A percentile compares a stretch with the other conserved stretches of the same genome.
Conservation (phyloP, 2,329 filamentous ascomycete genomes). For the Trichophyton rubrum region DNA sequence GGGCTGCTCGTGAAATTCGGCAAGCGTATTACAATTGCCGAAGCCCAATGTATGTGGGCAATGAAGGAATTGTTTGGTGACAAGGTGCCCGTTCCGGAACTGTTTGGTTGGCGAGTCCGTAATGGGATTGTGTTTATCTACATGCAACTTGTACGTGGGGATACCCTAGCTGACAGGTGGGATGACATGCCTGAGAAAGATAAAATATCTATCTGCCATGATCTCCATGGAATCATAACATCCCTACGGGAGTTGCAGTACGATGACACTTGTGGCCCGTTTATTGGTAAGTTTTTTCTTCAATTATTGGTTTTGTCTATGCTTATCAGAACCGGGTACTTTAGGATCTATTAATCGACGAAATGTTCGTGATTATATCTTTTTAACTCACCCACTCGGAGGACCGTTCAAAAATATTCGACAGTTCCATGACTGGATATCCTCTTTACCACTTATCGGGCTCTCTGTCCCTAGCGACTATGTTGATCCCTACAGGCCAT, state of each 20-base stretch:
- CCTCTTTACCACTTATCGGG: slow-evolving; percentile 20
- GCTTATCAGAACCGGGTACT: too few species aligned
- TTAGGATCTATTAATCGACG: too few species aligned
- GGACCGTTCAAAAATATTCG: too few species aligned
- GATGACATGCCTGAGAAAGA: slow-evolving; percentile 15
- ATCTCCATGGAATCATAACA: slow-evolving; percentile 19
- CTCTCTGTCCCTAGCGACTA: slow-evolving; percentile 7
- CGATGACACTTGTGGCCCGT: slow-evolving; percentile 7
- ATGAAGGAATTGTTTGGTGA: slow-evolving; percentile 19
- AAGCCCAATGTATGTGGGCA: slow-evolving; percentile 21
- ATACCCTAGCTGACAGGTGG: slow-evolving; percentile 18
- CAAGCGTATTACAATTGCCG: slow-evolving; percentile 19
- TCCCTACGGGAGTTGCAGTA: slow-evolving; percentile 10
- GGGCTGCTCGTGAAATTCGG: slow-evolving; percentile 28
- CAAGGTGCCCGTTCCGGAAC: slow-evolving; percentile 18
- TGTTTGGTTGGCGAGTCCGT: slow-evolving; percentile 19
- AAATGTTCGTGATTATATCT: too few species aligned
- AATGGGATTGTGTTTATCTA: slow-evolving; percentile 18
- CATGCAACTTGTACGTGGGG: slow-evolving; percentile 18
- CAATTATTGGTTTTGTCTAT: too few species aligned
- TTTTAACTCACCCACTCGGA: too few species aligned
- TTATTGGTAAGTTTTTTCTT: slow-evolving; percentile 16
- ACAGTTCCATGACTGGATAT: neutral
- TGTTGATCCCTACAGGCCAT: slow-evolving; percentile 6
- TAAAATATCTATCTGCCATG: slow-evolving; percentile 20